phyloP scores from a whole-genome alignment of 2,329 filamentous ascomycete genomes.

The Diplodia mutila region DNA sequence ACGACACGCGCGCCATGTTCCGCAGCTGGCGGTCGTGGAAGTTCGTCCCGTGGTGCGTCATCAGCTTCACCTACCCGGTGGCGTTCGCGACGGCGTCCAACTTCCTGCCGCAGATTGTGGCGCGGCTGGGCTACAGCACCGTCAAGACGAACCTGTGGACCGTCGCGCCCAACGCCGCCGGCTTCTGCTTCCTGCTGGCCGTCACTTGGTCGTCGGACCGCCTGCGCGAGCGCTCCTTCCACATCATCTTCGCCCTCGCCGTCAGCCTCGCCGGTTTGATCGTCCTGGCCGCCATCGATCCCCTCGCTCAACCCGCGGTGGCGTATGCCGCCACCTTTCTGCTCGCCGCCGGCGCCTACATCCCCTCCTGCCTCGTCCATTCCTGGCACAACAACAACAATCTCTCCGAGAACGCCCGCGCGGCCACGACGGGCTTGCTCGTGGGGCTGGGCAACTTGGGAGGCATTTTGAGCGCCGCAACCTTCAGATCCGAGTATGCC shows the following conservation, averaged over 20 bases:
- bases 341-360: slow-evolving; percentile 10
- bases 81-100: slow-evolving; percentile 52
- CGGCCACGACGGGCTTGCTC: slow-evolving; percentile 6
- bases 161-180: slow-evolving; percentile 23
- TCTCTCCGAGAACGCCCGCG: slow-evolving; percentile 15
- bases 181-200: slow-evolving; percentile 12
- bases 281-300: slow-evolving; percentile 10
- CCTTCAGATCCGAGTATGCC: slow-evolving; percentile 14
- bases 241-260: slow-evolving; percentile 18
- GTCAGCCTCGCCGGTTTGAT: slow-evolving; percentile 16
- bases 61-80: slow-evolving; percentile 54
- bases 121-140: slow-evolving; percentile 8
- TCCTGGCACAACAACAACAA: slow-evolving; percentile 25
- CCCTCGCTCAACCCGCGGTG: background rate
- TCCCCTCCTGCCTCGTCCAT: slow-evolving; percentile 19
- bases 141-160: slow-evolving; percentile 26
- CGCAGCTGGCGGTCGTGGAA: slow-evolving; percentile 48
- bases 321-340: slow-evolving; percentile 21
- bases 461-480: slow-evolving; percentile 3
- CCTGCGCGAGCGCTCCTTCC: slow-evolving; percentile 21
- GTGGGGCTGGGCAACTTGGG: slow-evolving; percentile 16
- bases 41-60: slow-evolving; percentile 51
- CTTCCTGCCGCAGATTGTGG: slow-evolving; percentile 50
- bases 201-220: slow-evolving; percentile 16
- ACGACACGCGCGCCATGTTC: slow-evolving; percentile 49